Evolutionary conservation across 2,329 filamentous ascomycete genomes (phyloP).

Genomic region (Teratosphaeria gauchensis): DNA sequence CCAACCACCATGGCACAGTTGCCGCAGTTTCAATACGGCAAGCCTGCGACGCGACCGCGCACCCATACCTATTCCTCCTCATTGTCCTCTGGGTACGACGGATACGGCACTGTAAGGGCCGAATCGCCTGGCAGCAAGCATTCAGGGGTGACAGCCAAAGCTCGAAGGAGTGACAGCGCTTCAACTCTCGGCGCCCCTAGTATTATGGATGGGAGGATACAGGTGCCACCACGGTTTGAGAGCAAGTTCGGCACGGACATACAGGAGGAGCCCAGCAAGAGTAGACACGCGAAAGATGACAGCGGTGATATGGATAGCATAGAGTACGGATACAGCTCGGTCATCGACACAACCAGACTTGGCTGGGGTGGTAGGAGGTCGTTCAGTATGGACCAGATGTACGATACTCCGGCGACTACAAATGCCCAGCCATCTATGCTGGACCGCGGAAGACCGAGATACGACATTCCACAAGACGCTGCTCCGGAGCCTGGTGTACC

Average conservation of each 20-base stretch:
- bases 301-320: constrained; percentile 9
- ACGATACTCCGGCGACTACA: constrained; percentile 31
- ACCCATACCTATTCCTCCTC: constrained; percentile 54
- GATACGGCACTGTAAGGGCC: constrained; percentile 16
- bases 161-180: constrained; percentile 70
- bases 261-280: neutral
- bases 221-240: constrained; percentile 7
- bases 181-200: constrained; percentile 47
- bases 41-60: constrained; percentile 35
- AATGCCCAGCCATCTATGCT: constrained; percentile 29
- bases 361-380: constrained; percentile 43
- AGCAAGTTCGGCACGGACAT: neutral
- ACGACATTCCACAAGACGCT: constrained; percentile 56
- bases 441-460: constrained; percentile 31
- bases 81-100: constrained; percentile 47
- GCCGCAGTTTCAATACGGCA: constrained; percentile 12
- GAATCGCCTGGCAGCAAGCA: constrained; percentile 22
- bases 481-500: constrained; percentile 81
- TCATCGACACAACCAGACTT: constrained; percentile 50
- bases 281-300: constrained; percentile 7
- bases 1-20: constrained; percentile 5
- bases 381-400: constrained; percentile 65
- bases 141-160: constrained; percentile 20
- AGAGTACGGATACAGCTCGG: constrained; percentile 39
- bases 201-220: constrained; percentile 8